A percentile compares a stretch with the other conserved stretches of the same genome.
phyloP scores from a whole-genome alignment of 495 filamentous ascomycete genomes.

The Chaetomium fimeti region DNA sequence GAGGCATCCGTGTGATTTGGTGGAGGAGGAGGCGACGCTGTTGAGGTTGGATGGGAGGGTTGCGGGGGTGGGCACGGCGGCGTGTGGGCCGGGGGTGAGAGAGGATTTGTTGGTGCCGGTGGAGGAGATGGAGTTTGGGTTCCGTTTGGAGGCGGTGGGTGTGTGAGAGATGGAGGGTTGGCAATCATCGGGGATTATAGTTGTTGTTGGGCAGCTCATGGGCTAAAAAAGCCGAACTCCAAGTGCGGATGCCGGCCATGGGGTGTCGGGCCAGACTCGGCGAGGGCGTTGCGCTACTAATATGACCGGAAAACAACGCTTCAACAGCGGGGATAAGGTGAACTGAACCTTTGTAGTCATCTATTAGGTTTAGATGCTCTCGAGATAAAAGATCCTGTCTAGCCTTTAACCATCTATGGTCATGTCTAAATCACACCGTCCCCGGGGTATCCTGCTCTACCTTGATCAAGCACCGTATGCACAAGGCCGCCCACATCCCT shows the following conservation, averaged over 20 bases:
- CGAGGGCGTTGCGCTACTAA: too few species aligned
- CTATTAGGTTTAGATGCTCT: too few species aligned
- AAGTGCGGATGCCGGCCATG: too few species aligned
- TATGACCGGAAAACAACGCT: too few species aligned
- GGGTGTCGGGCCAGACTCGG: too few species aligned
- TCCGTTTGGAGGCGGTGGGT: slow-evolving; percentile 21
- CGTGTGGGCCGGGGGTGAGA: slow-evolving; percentile 58
- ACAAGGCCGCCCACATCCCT: slow-evolving; percentile 15
- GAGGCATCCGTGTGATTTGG: slow-evolving; percentile 59
- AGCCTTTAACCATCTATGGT: slow-evolving; percentile 9
- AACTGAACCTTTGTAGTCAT: too few species aligned
- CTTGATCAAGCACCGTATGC: slow-evolving; percentile 13
- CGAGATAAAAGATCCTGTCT: not conserved
- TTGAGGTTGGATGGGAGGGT: slow-evolving; percentile 57
- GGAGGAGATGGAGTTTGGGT: slow-evolving; percentile 33
- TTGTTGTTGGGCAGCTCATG: too few species aligned
- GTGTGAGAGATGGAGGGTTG: too few species aligned
- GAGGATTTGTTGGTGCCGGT: slow-evolving; percentile 43
- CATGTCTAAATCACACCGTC: not conserved
- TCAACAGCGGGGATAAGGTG: too few species aligned
- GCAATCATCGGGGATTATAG: too few species aligned
- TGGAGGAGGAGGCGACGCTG: slow-evolving; percentile 48
- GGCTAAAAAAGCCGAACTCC: too few species aligned
- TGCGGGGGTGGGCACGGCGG: slow-evolving; percentile 59
- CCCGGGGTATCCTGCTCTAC: slow-evolving; percentile 19